These are phyloP conservation scores for Globisporangium orthogonon DNA, from an alignment of 352 stramenopile species.

Conservation along the genomic window DNA sequence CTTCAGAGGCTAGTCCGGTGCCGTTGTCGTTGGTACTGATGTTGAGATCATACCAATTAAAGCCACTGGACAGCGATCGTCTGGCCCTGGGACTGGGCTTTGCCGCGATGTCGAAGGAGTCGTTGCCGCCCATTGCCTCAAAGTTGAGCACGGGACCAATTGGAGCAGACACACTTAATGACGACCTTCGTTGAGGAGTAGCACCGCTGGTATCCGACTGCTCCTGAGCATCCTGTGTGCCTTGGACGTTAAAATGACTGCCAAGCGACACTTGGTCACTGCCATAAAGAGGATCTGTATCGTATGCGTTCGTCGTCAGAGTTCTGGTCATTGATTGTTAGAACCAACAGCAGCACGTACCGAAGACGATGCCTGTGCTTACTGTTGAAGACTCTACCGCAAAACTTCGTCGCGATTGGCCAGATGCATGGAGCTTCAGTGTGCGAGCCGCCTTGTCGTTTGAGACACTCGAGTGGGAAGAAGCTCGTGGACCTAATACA, in stretches of 20 bases:
- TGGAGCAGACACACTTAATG: slow-evolving; percentile 1
- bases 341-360: background rate
- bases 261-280: background rate
- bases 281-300: background rate
- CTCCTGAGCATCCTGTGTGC: background rate
- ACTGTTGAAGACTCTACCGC: background rate
- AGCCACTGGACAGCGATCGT: background rate
- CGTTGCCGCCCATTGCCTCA: slow-evolving; percentile 16
- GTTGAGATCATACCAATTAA: slow-evolving; percentile 6
- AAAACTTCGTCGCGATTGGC: background rate
- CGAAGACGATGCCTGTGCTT: slow-evolving; percentile 1
- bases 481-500: background rate
- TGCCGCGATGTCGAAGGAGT: slow-evolving; percentile 22
- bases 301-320: background rate
- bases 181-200: background rate
- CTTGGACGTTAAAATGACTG: background rate
- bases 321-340: background rate
- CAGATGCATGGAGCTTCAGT: background rate
- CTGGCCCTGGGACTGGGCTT: slow-evolving; percentile 14
- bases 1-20: background rate
- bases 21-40: background rate
- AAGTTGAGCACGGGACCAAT: slow-evolving; percentile 24
- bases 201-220: background rate
- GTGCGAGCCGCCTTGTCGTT: background rate
- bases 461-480: background rate